Percentiles rank a stretch among this genome's conserved stretches.
Evolutionary conservation across 768 basidiomycete genomes (phyloP).

Genomic region (Brasilioporus rufonigricans): DNA sequence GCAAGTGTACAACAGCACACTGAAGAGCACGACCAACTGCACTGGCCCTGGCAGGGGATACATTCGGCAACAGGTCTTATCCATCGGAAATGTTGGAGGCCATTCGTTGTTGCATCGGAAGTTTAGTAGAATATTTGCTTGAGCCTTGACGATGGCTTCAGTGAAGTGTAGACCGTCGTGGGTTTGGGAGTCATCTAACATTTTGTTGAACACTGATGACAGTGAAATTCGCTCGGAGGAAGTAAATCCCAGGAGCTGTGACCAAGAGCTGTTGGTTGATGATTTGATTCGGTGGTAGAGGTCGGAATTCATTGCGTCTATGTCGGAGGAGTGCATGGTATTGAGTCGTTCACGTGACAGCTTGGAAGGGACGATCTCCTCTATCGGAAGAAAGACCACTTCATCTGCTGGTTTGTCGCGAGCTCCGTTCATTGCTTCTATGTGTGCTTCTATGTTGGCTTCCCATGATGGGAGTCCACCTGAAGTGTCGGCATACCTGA

Average conservation of each 20-base stretch:
- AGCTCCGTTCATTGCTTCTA: conserved; percentile 44
- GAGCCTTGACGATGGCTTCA: conserved; percentile 55
- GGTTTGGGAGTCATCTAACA: conserved; percentile 73
- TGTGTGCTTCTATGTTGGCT: conserved; percentile 62
- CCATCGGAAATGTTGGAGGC: conserved; percentile 59
- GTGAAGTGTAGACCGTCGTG: conserved; percentile 85
- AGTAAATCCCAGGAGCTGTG: conserved; percentile 23
- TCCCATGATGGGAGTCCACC: conserved; percentile 83
- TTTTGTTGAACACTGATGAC: conserved; percentile 77
- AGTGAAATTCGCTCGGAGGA: conserved; percentile 46
- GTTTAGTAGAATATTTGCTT: conserved; percentile 79
- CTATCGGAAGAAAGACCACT: conserved; percentile 76
- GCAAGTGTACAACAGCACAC: conserved; percentile 53
- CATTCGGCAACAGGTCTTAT: conserved; percentile 77
- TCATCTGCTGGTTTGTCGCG: conserved; percentile 57
- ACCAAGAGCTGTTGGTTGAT: conserved; percentile 28
- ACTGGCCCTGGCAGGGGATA: conserved; percentile 66
- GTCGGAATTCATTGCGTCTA: conserved; percentile 91
- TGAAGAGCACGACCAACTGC: conserved; percentile 51
- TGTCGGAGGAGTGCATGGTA: conserved; percentile 74
- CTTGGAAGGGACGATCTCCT: conserved; percentile 64
- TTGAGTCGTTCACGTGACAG: conserved; percentile 59
- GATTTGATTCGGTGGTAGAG: conserved; percentile 64
- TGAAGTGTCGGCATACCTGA: conserved; percentile 67
- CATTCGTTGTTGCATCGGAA: conserved; percentile 74